Percentiles rank a stretch among this genome's conserved stretches.
These are phyloP conservation scores for Gamsiella multidivaricata DNA, from an alignment of 192 early-diverging fungal species.

Conservation along the genomic window DNA sequence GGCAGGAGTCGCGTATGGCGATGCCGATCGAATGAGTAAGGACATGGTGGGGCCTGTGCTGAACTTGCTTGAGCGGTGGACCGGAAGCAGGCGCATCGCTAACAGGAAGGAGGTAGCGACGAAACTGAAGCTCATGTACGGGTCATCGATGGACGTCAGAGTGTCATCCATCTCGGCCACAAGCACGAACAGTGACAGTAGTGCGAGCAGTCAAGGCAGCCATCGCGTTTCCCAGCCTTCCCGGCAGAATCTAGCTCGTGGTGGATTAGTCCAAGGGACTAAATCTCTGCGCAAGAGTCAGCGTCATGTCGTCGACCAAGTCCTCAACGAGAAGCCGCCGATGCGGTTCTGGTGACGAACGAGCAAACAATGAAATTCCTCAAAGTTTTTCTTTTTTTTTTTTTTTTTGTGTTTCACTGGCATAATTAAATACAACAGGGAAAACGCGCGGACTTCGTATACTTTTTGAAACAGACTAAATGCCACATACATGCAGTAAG, in stretches of 20 bases:
- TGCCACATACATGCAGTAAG: no score
- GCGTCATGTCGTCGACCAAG: constrained; percentile 36
- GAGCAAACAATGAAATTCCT: no score
- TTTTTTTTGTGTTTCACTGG: neutral
- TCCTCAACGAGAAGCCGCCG: constrained; percentile 13
- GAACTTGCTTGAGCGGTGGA: constrained; percentile 35
- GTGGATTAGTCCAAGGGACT: constrained; percentile 8
- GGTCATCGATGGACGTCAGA: constrained; percentile 22
- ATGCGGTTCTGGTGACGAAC: constrained; percentile 12
- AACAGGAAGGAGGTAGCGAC: constrained; percentile 44
- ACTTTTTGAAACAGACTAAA: no score
- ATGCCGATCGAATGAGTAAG: constrained; percentile 40
- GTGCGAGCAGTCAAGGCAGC: constrained; percentile 15
- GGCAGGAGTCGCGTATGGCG: constrained; percentile 44
- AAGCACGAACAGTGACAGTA: constrained; percentile 37
- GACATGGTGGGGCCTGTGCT: constrained; percentile 47
- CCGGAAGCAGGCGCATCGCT: constrained; percentile 22
- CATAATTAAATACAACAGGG: neutral
- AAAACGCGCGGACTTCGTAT: no score
- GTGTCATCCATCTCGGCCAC: constrained; percentile 13
- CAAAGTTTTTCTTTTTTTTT: neutral
- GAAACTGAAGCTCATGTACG: constrained; percentile 51
- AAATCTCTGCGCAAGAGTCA: constrained; percentile 37
- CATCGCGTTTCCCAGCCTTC: neutral
- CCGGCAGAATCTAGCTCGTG: neutral